Base-by-base conservation (phyloP, 1,139 yeast genomes). In the Suhomyces ambrosiae region DNA sequence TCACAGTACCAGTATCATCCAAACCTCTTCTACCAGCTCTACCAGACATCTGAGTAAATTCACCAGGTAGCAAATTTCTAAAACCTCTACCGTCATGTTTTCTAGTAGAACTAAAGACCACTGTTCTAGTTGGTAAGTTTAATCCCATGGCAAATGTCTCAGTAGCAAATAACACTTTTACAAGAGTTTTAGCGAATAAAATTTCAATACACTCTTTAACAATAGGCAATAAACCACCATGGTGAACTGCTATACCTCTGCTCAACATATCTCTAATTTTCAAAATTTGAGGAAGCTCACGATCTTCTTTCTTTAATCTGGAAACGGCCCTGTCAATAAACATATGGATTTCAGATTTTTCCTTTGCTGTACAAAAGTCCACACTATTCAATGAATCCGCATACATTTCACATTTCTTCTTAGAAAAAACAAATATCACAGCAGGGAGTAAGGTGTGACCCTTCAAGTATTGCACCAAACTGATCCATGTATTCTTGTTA, bases 101-200 rank as follows among this genome's bases (percentile, higher is more conserved):
- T 52, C 94, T 71, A 33, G 83, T 69, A 32, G 85, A 86, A 43
- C 90, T 79, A 60, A 92, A 92, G 1, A 92, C 92, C 30, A 92
- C 99, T 0, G 98, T 92, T 62, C 95, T 83, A 0, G 98, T 94
- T 17, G 99, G 99, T 68, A 92, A 77, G 58, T 92, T 92, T 54
- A 92, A 76, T 9, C 99, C 99, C 90, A 92, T 94, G 2, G 98
- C 96, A 68, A 92, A 92, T 0, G 99, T 92, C 62, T 92, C 99
- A 0, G 99, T 92, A 0, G 98, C 98, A 68, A 92, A 92, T 35
- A 92, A 69, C 0, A 90, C 95, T 59, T 89, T 90, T 27, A 92
- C 87, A 36, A 92, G 71, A 0, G 95, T 81, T 52, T 79, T 83
- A 1, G 97, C 83, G 65, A 92, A 92, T 32, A 92, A 65, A 41